Evolutionary conservation across 192 early-diverging fungal species (phyloP).

Genomic region (Podila minutissima): DNA sequence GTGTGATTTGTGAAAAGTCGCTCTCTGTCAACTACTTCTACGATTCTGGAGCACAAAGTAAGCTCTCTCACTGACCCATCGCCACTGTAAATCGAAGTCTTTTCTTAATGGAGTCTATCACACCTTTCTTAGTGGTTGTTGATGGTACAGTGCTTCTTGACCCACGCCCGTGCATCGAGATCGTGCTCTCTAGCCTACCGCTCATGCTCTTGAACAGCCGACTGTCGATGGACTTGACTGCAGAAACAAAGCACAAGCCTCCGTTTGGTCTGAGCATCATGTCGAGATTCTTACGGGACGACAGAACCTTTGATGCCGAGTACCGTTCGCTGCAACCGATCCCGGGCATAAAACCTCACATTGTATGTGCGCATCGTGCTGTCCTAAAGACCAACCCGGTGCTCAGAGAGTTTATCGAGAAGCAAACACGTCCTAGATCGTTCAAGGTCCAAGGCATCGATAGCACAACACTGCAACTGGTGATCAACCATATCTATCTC

Average conservation of each 20-base stretch:
- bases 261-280: background rate
- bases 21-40: too few relatives aligned
- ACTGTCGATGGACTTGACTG: background rate
- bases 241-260: background rate
- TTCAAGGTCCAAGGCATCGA: slow-evolving; percentile 5
- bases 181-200: background rate
- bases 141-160: background rate
- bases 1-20: too few relatives aligned
- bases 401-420: background rate
- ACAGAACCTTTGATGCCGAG: background rate
- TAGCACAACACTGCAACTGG: background rate
- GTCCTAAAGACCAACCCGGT: background rate
- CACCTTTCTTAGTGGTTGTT: background rate
- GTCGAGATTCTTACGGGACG: background rate
- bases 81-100: too few relatives aligned
- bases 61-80: too few relatives aligned
- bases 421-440: background rate
- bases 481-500: slow-evolving; percentile 22
- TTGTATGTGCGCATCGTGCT: background rate
- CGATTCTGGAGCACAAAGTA: too few relatives aligned
- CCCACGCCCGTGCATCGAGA: background rate
- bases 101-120: background rate
- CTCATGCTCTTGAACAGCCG: background rate
- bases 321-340: background rate
- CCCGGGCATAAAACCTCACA: background rate